Evolutionary conservation across 495 filamentous ascomycete species (phyloP), one percentile per base, ranked within the genome.

Genomic region (Aspergillus carlsbadensis): DNA sequence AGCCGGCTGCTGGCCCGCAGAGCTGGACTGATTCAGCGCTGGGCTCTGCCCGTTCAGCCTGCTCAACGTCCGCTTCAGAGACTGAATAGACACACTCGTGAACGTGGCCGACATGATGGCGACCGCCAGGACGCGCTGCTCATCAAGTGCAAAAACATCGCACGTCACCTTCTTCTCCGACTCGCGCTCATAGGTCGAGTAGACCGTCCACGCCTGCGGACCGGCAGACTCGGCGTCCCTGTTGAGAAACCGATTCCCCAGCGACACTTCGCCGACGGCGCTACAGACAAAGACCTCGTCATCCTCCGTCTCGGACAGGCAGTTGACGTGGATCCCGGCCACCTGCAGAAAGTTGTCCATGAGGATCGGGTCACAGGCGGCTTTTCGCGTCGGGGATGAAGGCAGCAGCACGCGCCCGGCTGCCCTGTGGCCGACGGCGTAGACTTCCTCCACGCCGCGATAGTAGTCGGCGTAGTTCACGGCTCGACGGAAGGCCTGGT

Each of bases 301-400:
- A 8, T 57, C 58, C 1, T 47, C 36, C 15, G 15, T 20, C 2
- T 57, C 49, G 0, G 34, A 57, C 0, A 73, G 51, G 43, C 66
- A 68, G 56, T 79, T 78, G 15, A 72, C 68, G 34, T 71, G 70
- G 4, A 78, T 57, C 3, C 74, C 74, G 0, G 73, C 64, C 0
- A 79, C 66, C 47, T 77, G 74, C 3, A 72, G 11, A 56, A 75
- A 74, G 43, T 70, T 77, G 43, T 77, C 75, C 3, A 73, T 26
- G 1, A 59, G n/a, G 5, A 68, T 24, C 0, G 64, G 63, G 33
- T 66, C 49, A 44, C 63, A 69, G n/a, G 37, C 4, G 20, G 6
- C 22, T n/a, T 33, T 5, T 39, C 21, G 7, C 2, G 50, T 18
- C 4, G 15, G 10, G 7, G 26, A 36, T 26, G 10, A 31, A 8